Evolutionary conservation across 345 rosid genomes (phyloP).

Genomic region (Arabidopsis arenosa): DNA sequence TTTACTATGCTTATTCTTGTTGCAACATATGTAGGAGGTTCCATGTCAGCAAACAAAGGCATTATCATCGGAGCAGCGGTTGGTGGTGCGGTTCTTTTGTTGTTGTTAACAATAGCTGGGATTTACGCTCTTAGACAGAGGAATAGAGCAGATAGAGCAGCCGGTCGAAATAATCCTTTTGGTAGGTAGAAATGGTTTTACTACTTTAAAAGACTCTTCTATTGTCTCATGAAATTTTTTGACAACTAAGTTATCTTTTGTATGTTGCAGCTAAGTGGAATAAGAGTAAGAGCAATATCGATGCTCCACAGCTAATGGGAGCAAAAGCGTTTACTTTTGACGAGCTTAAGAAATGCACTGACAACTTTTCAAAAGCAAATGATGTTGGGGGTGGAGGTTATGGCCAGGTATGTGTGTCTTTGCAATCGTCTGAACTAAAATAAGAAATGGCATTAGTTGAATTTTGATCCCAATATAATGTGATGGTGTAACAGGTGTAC

Average conservation of each 20-base stretch:
- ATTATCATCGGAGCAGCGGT: not conserved
- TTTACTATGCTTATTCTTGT: not conserved
- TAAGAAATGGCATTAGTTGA: not conserved
- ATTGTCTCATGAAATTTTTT: conserved; percentile 2
- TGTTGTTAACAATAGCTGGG: not conserved
- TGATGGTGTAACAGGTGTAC: conserved; percentile 60
- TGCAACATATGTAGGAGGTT: not conserved
- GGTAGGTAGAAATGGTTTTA: not conserved
- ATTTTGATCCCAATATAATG: not conserved
- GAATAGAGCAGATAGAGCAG: not conserved
- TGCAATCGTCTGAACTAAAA: not conserved
- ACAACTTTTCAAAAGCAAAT: conserved; percentile 69
- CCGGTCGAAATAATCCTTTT: not conserved
- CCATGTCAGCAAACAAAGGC: not conserved
- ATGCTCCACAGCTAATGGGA: conserved; percentile 74
- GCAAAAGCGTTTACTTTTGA: conserved; percentile 76
- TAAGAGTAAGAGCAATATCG: conserved; percentile 55
- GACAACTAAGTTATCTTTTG: not conserved
- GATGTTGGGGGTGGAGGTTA: conserved; percentile 84
- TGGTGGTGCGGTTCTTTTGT: not conserved
- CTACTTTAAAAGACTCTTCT: not conserved
- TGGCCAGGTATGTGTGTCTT: conserved; percentile 64
- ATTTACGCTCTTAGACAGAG: not conserved
- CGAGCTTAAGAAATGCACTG: conserved; percentile 73
- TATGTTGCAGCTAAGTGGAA: conserved; percentile 71